These are phyloP conservation scores for Meripilus lineatus DNA, from an alignment of 1,284 basidiomycete species.

Conservation along the genomic window DNA sequence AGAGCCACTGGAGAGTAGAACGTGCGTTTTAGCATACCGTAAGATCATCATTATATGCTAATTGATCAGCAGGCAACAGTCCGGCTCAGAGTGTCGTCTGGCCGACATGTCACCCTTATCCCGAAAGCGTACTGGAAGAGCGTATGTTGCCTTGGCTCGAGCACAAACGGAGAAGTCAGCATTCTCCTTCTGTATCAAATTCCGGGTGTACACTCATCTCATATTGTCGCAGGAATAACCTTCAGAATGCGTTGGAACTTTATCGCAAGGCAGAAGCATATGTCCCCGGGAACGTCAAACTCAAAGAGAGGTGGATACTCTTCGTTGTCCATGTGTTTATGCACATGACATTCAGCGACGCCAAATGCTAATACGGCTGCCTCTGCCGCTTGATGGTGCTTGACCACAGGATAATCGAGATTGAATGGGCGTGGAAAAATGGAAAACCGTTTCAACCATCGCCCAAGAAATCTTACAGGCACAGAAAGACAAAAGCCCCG, in stretches of 20 bases:
- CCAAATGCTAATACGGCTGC: neutral
- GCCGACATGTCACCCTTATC: constrained; percentile 62
- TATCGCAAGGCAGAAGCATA: constrained; percentile 73
- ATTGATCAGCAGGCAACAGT: constrained; percentile 8
- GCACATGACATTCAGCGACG: constrained; percentile 38
- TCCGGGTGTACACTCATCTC: neutral
- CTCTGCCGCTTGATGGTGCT: constrained; percentile 14
- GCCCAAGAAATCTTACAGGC: constrained; percentile 57
- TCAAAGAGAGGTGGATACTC: constrained; percentile 78
- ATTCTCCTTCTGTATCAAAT: neutral
- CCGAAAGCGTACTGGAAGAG: constrained; percentile 70
- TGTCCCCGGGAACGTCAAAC: constrained; percentile 72
- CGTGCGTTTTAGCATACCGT: constrained; percentile 39
- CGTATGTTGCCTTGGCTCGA: constrained; percentile 70
- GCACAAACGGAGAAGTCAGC: constrained; percentile 72
- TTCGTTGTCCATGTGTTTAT: constrained; percentile 53
- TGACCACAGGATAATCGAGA: constrained; percentile 59
- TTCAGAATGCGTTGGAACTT: constrained; percentile 65
- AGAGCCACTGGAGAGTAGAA: constrained; percentile 64
- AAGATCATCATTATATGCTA: constrained; percentile 11
- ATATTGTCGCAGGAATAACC: constrained; percentile 49
- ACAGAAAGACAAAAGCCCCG: constrained; percentile 32
- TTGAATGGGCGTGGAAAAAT: constrained; percentile 66
- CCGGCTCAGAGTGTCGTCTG: neutral
- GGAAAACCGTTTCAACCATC: constrained; percentile 54